Conservation (phyloP, 495 filamentous ascomycete species). For the Clohesyomyces aquaticus region DNA sequence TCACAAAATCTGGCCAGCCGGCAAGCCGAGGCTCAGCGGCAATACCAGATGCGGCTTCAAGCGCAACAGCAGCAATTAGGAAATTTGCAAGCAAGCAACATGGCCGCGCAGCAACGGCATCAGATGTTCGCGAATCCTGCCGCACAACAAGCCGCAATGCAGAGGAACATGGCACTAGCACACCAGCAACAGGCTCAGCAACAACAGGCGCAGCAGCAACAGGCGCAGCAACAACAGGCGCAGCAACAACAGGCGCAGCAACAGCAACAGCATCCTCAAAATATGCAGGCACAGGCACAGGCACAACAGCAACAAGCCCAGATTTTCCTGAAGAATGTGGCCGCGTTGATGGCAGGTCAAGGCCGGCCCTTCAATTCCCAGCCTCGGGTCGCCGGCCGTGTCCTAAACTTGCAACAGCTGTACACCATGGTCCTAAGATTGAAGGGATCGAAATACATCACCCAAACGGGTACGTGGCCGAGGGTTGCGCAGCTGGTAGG, state of each 20-base stretch:
- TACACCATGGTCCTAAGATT: constrained; percentile 75
- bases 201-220: too few relatives aligned
- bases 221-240: constrained; percentile 26
- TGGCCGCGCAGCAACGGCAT: constrained; percentile 52
- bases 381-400: constrained; percentile 70
- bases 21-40: constrained; percentile 47
- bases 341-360: constrained; percentile 70
- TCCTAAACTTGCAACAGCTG: constrained; percentile 71
- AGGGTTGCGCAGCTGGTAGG: constrained; percentile 69
- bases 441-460: constrained; percentile 72
- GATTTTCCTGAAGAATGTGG: constrained; percentile 72
- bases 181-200: constrained; percentile 19
- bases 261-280: constrained; percentile 26
- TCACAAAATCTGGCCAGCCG: constrained; percentile 56
- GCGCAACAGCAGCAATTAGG: constrained; percentile 65
- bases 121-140: constrained; percentile 34
- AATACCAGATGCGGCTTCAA: constrained; percentile 50
- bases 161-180: constrained; percentile 52
- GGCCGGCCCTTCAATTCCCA: constrained; percentile 69
- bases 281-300: constrained; percentile 24
- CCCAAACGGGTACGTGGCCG: constrained; percentile 69
- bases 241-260: too few relatives aligned
- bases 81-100: constrained; percentile 49
- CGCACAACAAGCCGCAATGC: constrained; percentile 53
- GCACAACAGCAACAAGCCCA: constrained; percentile 27